phyloP scores from a whole-genome alignment of 1,139 yeast genomes.

The Pichia cactophila region DNA sequence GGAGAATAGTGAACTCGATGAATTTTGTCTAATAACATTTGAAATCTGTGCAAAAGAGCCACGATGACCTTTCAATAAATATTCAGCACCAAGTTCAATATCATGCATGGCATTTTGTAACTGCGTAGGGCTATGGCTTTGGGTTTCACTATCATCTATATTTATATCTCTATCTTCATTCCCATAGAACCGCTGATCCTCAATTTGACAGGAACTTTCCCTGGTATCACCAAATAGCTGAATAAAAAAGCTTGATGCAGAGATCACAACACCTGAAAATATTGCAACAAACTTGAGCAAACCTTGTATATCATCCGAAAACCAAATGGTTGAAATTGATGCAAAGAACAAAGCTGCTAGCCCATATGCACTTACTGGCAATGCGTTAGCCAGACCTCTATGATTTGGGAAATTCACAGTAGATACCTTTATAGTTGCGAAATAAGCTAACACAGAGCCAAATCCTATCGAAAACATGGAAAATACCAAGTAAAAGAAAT shows the following conservation, averaged over 20 bases:
- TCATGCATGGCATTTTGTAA: slow-evolving; percentile 4
- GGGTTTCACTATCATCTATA: not conserved
- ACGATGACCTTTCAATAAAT: slow-evolving; percentile 27
- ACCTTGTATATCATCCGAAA: slow-evolving; percentile 36
- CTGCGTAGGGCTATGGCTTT: not conserved
- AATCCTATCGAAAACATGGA: slow-evolving; percentile 52
- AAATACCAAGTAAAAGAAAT: slow-evolving; percentile 33
- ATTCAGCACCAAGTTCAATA: slow-evolving; percentile 18
- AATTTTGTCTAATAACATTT: slow-evolving; percentile 18
- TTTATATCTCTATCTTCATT: not conserved
- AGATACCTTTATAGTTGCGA: slow-evolving; percentile 60
- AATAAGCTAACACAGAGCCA: slow-evolving; percentile 59
- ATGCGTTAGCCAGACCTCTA: slow-evolving; percentile 59
- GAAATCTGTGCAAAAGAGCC: slow-evolving; percentile 30
- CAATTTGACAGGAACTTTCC: slow-evolving; percentile 7
- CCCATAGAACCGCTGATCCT: not conserved
- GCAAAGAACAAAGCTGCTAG: slow-evolving; percentile 33
- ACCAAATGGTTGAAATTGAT: slow-evolving; percentile 38
- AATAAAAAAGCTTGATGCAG: slow-evolving; percentile 25
- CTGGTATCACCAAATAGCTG: slow-evolving; percentile 21
- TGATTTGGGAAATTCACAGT: slow-evolving; percentile 64
- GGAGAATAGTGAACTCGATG: slow-evolving; percentile 25
- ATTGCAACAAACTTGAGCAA: slow-evolving; percentile 26
- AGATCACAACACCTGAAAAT: slow-evolving; percentile 26
- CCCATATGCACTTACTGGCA: slow-evolving; percentile 52